A percentile compares a stretch with the other conserved stretches of the same genome.
Conservation (phyloP, 1,284 basidiomycete species). For the Cutaneotrichosporon cavernicola region DNA sequence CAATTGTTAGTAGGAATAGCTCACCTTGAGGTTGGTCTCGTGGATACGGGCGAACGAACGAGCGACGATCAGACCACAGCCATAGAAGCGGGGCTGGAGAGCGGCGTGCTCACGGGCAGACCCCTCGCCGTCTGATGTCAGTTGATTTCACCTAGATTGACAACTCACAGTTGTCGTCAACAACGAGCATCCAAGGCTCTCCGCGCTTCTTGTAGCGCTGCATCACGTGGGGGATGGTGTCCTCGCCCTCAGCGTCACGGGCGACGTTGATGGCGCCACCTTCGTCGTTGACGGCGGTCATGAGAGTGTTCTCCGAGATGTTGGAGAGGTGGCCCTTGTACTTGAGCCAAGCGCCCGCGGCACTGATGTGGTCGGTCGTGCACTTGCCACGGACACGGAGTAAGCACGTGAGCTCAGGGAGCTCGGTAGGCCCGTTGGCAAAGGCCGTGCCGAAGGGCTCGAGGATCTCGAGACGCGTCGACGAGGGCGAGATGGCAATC, state of each 20-base stretch:
- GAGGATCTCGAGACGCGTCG: slow-evolving; percentile 81
- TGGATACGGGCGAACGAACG: slow-evolving; percentile 98
- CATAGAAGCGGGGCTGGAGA: slow-evolving; percentile 93
- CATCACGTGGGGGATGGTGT: slow-evolving; percentile 84
- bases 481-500: slow-evolving; percentile 74
- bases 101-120: slow-evolving; percentile 86
- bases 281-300: slow-evolving; percentile 86
- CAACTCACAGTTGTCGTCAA: slow-evolving; percentile 73
- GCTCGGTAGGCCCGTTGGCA: slow-evolving; percentile 64
- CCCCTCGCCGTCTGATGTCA: slow-evolving; percentile 77
- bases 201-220: slow-evolving; percentile 77
- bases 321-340: slow-evolving; percentile 93
- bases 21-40: slow-evolving; percentile 84
- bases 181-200: slow-evolving; percentile 90
- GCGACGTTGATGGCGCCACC: slow-evolving; percentile 86
- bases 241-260: slow-evolving; percentile 66
- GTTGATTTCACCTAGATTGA: neutral
- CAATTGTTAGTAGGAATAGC: neutral
- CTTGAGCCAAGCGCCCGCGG: slow-evolving; percentile 96
- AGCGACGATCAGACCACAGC: slow-evolving; percentile 77
- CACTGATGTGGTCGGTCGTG: slow-evolving; percentile 96
- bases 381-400: slow-evolving; percentile 95
- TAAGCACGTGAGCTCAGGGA: slow-evolving; percentile 76
- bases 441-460: slow-evolving; percentile 85
- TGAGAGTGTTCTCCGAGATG: slow-evolving; percentile 89